These are phyloP conservation scores for Linnemannia schmuckeri DNA, from an alignment of 192 early-diverging fungal species.

Conservation along the genomic window DNA sequence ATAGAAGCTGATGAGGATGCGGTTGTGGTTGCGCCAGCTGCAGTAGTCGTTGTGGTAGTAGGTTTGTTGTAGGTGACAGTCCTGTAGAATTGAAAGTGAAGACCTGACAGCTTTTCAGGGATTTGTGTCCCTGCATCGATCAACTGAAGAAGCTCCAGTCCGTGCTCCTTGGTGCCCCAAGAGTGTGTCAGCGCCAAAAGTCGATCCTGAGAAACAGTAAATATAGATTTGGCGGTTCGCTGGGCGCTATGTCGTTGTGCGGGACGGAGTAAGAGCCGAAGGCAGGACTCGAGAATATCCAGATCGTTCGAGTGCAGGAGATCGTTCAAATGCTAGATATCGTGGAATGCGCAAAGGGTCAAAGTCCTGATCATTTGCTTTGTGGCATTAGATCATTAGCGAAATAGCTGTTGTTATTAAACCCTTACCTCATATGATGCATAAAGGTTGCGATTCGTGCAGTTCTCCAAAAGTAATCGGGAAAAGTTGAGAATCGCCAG, in stretches of 20 bases:
- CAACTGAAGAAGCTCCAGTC: constrained; percentile 63
- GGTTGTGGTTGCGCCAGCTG: neutral
- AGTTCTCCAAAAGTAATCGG: constrained; percentile 89
- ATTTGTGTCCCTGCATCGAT: constrained; percentile 53
- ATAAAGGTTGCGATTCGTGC: constrained; percentile 94
- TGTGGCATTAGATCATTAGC: neutral
- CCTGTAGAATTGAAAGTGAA: constrained; percentile 78
- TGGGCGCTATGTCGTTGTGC: constrained; percentile 91
- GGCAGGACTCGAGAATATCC: constrained; percentile 81
- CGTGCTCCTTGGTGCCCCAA: constrained; percentile 71
- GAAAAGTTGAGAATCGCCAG: constrained; percentile 83
- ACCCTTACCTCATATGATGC: constrained; percentile 86
- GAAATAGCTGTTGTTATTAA: constrained; percentile 1
- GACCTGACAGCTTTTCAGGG: constrained; percentile 51
- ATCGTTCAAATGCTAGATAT: constrained; percentile 79
- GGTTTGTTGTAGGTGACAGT: constrained; percentile 32
- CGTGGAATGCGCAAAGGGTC: neutral
- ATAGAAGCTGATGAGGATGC: neutral
- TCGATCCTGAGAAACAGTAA: constrained; percentile 68
- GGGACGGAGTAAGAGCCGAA: constrained; percentile 87
- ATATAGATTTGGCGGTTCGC: constrained; percentile 68
- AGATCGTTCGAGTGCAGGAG: constrained; percentile 83
- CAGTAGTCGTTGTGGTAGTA: neutral
- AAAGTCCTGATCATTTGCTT: neutral
- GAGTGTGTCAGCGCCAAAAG: constrained; percentile 70